These are phyloP conservation scores for Candida tibetensis DNA, from an alignment of 805 yeast genomes.

Conservation along the genomic window DNA sequence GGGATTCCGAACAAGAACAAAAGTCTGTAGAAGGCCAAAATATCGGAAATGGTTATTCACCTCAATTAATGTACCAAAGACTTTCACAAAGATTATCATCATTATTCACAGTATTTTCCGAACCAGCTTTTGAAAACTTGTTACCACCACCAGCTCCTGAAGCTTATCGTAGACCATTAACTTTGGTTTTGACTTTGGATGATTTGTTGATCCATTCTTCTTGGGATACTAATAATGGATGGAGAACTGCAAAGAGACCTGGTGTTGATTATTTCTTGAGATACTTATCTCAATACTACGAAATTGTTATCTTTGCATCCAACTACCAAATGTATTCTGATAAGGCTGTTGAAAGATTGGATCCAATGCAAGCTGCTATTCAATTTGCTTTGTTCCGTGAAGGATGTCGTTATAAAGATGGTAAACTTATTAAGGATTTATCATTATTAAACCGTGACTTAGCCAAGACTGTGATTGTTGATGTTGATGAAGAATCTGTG, in stretches of 20 bases:
- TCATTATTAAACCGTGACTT: constrained; percentile 88
- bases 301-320: constrained; percentile 85
- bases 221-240: constrained; percentile 89
- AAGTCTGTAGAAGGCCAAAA: constrained; percentile 49
- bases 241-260: constrained; percentile 99
- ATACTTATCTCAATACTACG: constrained; percentile 92
- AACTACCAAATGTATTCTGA: constrained; percentile 85
- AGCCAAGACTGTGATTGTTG: constrained; percentile 74
- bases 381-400: constrained; percentile 87
- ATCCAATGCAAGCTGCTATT: constrained; percentile 87
- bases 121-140: constrained; percentile 89
- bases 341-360: constrained; percentile 79
- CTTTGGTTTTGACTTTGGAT: constrained; percentile 85
- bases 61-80: constrained; percentile 64
- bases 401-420: constrained; percentile 86
- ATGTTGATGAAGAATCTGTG: constrained; percentile 68
- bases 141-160: constrained; percentile 92
- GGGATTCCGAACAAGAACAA: constrained; percentile 75
- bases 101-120: constrained; percentile 79
- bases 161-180: constrained; percentile 88
- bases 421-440: constrained; percentile 85
- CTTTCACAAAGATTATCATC: constrained; percentile 68
- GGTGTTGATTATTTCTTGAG: constrained; percentile 96
- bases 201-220: constrained; percentile 87
- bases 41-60: constrained; percentile 66